Base-by-base conservation (phyloP, 2,329 filamentous ascomycete species). In the Trichoderma hamatum region DNA sequence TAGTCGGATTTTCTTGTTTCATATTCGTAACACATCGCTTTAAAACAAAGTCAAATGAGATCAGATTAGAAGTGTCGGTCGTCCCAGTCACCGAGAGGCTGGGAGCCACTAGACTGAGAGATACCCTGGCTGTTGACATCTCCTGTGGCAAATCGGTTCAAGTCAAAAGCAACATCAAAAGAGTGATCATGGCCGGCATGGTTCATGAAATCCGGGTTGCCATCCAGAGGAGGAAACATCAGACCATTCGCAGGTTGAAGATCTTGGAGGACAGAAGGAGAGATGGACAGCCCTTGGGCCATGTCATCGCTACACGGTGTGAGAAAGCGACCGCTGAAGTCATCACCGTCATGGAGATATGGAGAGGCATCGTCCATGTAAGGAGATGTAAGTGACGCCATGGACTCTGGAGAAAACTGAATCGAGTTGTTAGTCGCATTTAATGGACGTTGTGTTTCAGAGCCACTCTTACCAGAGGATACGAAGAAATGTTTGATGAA, bases 221-320 rank as follows among this genome's bases (percentile, higher is more conserved):
- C 72, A 36, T 77, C 75, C 62, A 72, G 30, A 26, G 69, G 51
- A 19, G 69, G 21, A 24, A 71, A 71, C 30, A 68, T 62, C 21
- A 62, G 59, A 3, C 64, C 54, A 11, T 67, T 63, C 34, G 69
- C 58, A 61, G 36, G 54, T 32, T 65, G 58, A 26, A 72, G 63
- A 19, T 75, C 74, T 68, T 78, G 77, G 26, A 79, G 70, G 7
- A 73, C 74, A 19, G 73, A 73, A 28, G 77, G 74, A 34, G 76
- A 74, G 24, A 78, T 71, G 10, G 73, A 72, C n/a, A 76, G 70
- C 9, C 69, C 65, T 6, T 75, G 73, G 1, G 73, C 46, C 77
- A 79, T 78, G 72, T 87, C 85, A 68, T 88, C 86, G 76, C 85
- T 87, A 76, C 82, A 84, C 1, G 86, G 86, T 7, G 86, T 88